phyloP scores from a whole-genome alignment of 768 basidiomycete species.

The Suillus spraguei region DNA sequence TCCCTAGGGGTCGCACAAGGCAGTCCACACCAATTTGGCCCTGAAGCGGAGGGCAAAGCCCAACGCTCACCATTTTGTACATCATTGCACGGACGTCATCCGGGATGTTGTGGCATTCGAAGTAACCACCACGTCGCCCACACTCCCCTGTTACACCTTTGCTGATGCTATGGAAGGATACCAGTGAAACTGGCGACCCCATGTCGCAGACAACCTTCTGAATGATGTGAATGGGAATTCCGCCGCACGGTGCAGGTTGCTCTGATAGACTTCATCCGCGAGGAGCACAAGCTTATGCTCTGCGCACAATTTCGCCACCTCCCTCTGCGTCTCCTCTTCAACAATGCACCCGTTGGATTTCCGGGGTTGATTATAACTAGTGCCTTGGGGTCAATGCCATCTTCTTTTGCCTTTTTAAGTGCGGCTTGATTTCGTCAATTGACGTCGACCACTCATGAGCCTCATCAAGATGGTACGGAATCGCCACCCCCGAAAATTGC shows the following conservation, averaged over 20 bases:
- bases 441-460: slow-evolving; percentile 82
- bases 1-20: slow-evolving; percentile 88
- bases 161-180: slow-evolving; percentile 97
- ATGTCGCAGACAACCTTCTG: slow-evolving; percentile 76
- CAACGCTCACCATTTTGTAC: slow-evolving; percentile 95
- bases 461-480: slow-evolving; percentile 93
- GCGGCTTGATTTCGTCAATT: slow-evolving; percentile 64
- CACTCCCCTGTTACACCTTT: slow-evolving; percentile 98
- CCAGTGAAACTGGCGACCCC: slow-evolving; percentile 74
- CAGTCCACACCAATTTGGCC: slow-evolving; percentile 96
- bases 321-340: slow-evolving; percentile 71
- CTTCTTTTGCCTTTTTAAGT: slow-evolving; percentile 61
- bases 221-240: slow-evolving; percentile 87
- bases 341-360: slow-evolving; percentile 91
- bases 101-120: slow-evolving; percentile 84
- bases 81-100: slow-evolving; percentile 80
- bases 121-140: slow-evolving; percentile 96
- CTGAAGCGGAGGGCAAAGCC: slow-evolving; percentile 84
- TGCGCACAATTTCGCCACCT: slow-evolving; percentile 84
- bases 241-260: slow-evolving; percentile 74
- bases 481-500: slow-evolving; percentile 72
- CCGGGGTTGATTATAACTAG: slow-evolving; percentile 99
- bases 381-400: slow-evolving; percentile 71
- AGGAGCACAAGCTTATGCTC: slow-evolving; percentile 84
- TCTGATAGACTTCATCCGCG: slow-evolving; percentile 99